Conservation (phyloP, 163 green algal species). For the Coccomyxa subellipsoidea region DNA sequence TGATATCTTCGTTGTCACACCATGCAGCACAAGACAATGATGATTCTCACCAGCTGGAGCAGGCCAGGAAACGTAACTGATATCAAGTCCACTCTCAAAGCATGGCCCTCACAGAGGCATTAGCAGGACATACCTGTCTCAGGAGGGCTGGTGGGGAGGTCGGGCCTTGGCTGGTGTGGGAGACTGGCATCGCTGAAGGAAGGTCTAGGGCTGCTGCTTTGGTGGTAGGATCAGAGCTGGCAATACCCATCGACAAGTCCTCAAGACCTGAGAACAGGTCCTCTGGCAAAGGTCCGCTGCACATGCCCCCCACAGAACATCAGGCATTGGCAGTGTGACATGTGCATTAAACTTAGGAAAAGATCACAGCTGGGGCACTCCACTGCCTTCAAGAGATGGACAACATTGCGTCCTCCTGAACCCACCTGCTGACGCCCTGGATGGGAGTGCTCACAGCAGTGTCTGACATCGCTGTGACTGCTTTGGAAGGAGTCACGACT, state of each 20-base stretch:
- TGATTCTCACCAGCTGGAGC: background rate
- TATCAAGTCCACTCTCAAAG: too few relatives aligned
- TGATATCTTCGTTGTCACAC: background rate
- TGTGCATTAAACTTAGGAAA: background rate
- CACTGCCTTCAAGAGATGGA: too few relatives aligned
- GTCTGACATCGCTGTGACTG: background rate
- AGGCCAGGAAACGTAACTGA: too few relatives aligned
- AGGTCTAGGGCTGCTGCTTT: background rate
- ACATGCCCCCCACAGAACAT: background rate
- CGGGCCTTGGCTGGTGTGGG: background rate
- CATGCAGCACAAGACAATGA: background rate
- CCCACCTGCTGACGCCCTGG: background rate
- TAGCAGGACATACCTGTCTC: background rate
- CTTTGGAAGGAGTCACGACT: background rate
- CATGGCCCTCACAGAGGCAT: too few relatives aligned
- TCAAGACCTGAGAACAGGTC: conserved; percentile 24
- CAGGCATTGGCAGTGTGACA: background rate
- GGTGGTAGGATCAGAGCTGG: background rate
- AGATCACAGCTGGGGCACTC: background rate
- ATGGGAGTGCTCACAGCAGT: background rate
- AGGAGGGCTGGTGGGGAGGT: background rate
- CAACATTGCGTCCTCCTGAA: too few relatives aligned
- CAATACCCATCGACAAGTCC: background rate
- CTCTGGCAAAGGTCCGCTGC: conserved; percentile 21
- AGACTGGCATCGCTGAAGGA: background rate